These are phyloP conservation scores for Nemania abortiva DNA, from an alignment of 2,329 filamentous ascomycete species.

Conservation along the genomic window DNA sequence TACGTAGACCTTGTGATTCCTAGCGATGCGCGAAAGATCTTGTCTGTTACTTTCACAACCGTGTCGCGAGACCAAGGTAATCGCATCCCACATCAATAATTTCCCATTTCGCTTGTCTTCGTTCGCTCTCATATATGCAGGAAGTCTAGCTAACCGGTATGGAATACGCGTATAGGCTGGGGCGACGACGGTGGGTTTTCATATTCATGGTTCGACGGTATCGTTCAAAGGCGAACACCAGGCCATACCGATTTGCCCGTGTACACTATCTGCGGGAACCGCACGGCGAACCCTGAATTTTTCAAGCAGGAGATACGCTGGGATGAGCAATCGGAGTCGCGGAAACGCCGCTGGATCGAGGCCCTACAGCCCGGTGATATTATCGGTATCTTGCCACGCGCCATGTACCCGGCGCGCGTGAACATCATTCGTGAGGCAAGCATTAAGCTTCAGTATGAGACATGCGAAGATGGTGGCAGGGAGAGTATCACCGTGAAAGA, in stretches of 20 bases:
- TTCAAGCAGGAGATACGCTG: constrained; percentile 4
- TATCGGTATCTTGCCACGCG: constrained; percentile 13
- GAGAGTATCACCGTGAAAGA: not conserved
- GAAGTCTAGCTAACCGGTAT: not conserved
- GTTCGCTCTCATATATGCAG: not conserved
- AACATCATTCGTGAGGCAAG: constrained; percentile 13
- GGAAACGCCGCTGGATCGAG: constrained; percentile 1
- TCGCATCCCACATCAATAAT: not conserved
- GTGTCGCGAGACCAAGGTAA: constrained; percentile 19
- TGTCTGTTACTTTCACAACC: constrained; percentile 14
- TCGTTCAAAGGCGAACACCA: not conserved
- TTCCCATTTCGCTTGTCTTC: no score
- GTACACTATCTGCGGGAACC: constrained; percentile 4
- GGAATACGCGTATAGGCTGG: constrained; percentile 5
- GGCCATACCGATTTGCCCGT: not conserved
- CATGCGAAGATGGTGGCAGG: not conserved
- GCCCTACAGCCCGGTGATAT: not conserved
- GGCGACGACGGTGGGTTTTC: not conserved
- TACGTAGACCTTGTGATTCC: constrained; percentile 13
- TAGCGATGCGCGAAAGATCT: not conserved
- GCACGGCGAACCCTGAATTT: not conserved
- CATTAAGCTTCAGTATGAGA: constrained; percentile 10
- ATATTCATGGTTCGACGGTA: constrained; percentile 14
- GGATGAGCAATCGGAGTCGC: not conserved
- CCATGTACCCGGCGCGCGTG: not conserved